Base-by-base conservation (phyloP, 108 stramenopile species). In the Craspedostauros australis region DNA sequence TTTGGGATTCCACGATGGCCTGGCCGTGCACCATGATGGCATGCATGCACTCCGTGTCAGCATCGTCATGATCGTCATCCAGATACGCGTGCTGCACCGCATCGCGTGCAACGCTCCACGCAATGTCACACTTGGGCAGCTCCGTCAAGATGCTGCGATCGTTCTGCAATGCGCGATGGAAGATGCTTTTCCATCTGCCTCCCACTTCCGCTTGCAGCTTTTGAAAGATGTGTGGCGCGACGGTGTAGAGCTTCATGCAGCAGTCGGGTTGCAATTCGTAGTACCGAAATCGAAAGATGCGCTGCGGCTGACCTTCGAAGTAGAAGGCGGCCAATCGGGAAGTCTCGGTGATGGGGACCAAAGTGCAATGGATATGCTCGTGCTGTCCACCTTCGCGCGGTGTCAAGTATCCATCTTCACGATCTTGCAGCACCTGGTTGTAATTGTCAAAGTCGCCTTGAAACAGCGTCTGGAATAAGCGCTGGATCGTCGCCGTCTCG, bases 391-490 rank as follows among this genome's bases (percentile, higher is more conserved):
- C 88, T 51, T 91, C 82, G 47, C 77, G 70, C n/a, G 88, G 88
- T n/a, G n/a, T n/a, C 14, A 54, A 23, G 8, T 79, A 32, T 5
- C 59, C 66, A 31, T 58, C 45, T 23, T 39, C 34, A 38, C 88
- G 76, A 72, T 89, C 88, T 37, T 71, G 48, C 6, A 86, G 34
- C 3, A 91, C 88, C 55, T 91, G 88, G 20, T 76, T 20, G 54
- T 91, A 86, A 38, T 91, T 91, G 61, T 91, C 88, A 55, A 91
- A 91, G 46, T 91, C 88, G 16, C 88, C 88, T 53, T 82, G 80
- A 65, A 91, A 91, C 21, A n/a, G n/a, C n/a, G n/a, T n/a, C n/a
- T 60, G 66, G 19, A 40, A 39, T 18, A 76, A n/a, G n/a, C n/a
- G 22, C 27, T 73, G 50, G 23, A 18, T 44, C 43, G 11, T 36